Conservation (phyloP, 1,284 basidiomycete genomes). For the Lentinus polychrous region DNA sequence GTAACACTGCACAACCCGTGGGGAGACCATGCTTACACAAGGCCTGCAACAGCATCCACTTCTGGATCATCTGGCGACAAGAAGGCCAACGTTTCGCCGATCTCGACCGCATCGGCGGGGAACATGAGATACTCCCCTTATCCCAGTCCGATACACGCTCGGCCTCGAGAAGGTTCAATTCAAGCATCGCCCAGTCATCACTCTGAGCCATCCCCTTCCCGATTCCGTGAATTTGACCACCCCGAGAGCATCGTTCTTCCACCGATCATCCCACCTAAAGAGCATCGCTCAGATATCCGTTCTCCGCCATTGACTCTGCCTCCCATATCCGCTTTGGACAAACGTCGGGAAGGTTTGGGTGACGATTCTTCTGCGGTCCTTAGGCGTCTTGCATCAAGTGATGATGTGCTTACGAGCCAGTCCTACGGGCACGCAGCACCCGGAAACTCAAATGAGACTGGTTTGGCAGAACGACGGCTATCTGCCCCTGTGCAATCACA, state of each 20-base stretch:
- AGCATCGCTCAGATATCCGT: neutral
- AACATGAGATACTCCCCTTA: constrained; percentile 37
- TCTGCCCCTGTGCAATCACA: neutral
- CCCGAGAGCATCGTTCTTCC: constrained; percentile 5
- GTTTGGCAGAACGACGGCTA: neutral
- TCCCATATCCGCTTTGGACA: constrained; percentile 62
- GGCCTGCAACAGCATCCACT: constrained; percentile 7
- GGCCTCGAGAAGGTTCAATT: neutral
- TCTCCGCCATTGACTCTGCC: constrained; percentile 42
- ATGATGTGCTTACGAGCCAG: constrained; percentile 21
- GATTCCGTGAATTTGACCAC: neutral
- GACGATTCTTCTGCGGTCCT: constrained; percentile 59
- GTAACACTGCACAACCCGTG: constrained; percentile 5
- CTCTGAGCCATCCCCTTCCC: neutral
- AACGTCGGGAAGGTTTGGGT: constrained; percentile 36
- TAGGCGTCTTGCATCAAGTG: constrained; percentile 45
- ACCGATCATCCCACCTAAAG: constrained; percentile 2
- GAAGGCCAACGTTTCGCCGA: neutral
- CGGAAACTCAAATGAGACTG: neutral
- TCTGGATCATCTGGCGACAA: neutral
- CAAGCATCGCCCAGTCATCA: neutral
- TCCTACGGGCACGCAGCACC: too few species aligned
- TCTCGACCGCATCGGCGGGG: constrained; percentile 4
- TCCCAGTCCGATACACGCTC: constrained; percentile 25
- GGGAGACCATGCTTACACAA: constrained; percentile 6